Conservation (phyloP, 2,329 filamentous ascomycete genomes). For the Ophiosphaerella korrae region DNA sequence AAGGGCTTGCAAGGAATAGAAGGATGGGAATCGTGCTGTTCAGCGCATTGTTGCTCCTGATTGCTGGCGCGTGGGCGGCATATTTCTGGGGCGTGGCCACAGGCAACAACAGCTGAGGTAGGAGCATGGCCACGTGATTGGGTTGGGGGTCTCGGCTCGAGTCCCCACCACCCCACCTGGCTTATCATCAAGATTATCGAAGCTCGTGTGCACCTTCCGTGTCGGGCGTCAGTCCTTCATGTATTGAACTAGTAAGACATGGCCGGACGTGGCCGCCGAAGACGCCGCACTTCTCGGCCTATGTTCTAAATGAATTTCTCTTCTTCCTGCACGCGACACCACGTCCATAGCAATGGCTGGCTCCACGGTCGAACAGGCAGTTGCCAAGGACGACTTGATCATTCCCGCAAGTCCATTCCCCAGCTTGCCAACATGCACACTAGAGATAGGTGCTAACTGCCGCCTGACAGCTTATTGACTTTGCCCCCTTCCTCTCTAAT, state of each 20-base stretch:
- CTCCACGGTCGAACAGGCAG: conserved; percentile 30
- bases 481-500: conserved; percentile 72
- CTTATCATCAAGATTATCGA: conserved; percentile 19
- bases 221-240: conserved; percentile 18
- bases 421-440: background rate
- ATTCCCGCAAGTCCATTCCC: conserved; percentile 32
- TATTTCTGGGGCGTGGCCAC: conserved; percentile 67
- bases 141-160: too few relatives aligned
- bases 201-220: conserved; percentile 35
- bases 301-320: background rate
- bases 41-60: conserved; percentile 50
- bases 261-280: conserved; percentile 27
- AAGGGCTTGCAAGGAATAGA: conserved; percentile 46
- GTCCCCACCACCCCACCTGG: conserved; percentile 15
- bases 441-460: background rate
- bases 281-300: conserved; percentile 3
- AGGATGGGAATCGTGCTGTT: conserved; percentile 52
- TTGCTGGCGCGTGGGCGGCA: conserved; percentile 59
- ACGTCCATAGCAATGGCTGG: conserved; percentile 1
- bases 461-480: conserved; percentile 71
- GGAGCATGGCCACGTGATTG: background rate
- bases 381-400: conserved; percentile 41
- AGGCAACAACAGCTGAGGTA: conserved; percentile 46
- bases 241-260: conserved; percentile 14
- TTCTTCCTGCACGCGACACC: background rate